Conservation (phyloP, 306 rosid species). For the Citrullus colocynthis region DNA sequence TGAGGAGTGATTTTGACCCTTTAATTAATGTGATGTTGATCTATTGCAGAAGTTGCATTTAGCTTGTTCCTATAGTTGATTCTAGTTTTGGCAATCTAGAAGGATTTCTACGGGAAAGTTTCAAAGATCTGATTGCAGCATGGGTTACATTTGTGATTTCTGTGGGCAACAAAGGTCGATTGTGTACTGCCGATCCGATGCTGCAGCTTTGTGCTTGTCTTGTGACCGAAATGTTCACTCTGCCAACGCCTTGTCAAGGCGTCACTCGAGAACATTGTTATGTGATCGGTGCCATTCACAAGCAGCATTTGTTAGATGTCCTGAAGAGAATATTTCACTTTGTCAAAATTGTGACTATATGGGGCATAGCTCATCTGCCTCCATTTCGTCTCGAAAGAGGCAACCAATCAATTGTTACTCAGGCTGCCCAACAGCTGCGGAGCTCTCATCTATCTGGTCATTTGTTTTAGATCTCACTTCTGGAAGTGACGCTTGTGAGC, state of each 20-base stretch:
- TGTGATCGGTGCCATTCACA: conserved; percentile 84
- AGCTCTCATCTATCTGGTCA: conserved; percentile 89
- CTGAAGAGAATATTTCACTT: conserved; percentile 69
- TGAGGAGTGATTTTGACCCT: background rate
- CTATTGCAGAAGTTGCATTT: conserved; percentile 7
- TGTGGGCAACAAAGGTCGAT: conserved; percentile 76
- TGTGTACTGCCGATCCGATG: conserved; percentile 94
- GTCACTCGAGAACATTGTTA: conserved; percentile 70
- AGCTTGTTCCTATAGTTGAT: background rate
- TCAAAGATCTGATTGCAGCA: conserved; percentile 19
- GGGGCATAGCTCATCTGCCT: conserved; percentile 47
- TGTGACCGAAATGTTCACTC: conserved; percentile 95
- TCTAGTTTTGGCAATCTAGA: conserved; percentile 12
- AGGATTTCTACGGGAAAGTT: conserved; percentile 17
- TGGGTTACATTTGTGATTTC: conserved; percentile 87
- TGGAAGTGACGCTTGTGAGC: conserved; percentile 66
- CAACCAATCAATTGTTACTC: conserved; percentile 69
- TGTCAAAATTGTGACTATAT: conserved; percentile 96
- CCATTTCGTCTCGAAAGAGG: conserved; percentile 58
- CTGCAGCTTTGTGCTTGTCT: conserved; percentile 82
- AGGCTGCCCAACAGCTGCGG: conserved; percentile 89
- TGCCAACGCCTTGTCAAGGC: conserved; percentile 85
- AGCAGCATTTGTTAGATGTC: conserved; percentile 71
- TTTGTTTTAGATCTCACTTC: conserved; percentile 53
- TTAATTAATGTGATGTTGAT: background rate